These are phyloP conservation scores for Populus deltoides DNA, from an alignment of 345 rosid species.

Conservation along the genomic window DNA sequence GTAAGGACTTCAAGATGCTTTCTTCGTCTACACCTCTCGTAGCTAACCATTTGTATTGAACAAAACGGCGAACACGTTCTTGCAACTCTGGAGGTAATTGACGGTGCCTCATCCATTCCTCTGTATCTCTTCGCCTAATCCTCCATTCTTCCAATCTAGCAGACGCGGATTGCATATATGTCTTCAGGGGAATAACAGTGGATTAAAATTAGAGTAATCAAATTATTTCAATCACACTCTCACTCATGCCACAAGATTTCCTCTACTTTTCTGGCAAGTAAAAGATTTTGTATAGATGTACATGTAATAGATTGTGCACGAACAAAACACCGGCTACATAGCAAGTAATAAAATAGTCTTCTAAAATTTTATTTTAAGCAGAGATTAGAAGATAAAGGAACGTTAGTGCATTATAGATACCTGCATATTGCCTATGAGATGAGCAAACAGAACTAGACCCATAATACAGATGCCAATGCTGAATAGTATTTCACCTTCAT, in stretches of 20 bases:
- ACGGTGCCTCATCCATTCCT: constrained; percentile 97
- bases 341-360: too few species aligned
- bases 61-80: constrained; percentile 71
- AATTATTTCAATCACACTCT: not conserved
- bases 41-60: constrained; percentile 91
- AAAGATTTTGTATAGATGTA: too few species aligned
- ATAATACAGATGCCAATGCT: constrained; percentile 61
- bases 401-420: constrained; percentile 26
- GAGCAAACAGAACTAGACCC: constrained; percentile 71
- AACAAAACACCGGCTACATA: too few species aligned
- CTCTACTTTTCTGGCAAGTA: too few species aligned
- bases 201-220: not conserved
- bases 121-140: constrained; percentile 79
- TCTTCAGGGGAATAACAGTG: constrained; percentile 40
- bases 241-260: not conserved
- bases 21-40: constrained; percentile 95
- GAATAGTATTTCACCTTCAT: constrained; percentile 68
- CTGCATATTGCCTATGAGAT: constrained; percentile 94
- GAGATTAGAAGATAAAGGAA: not conserved
- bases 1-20: constrained; percentile 62
- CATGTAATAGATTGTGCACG: too few species aligned
- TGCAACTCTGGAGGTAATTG: constrained; percentile 74
- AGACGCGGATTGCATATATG: constrained; percentile 78
- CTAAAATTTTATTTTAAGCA: too few species aligned
- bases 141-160: constrained; percentile 91